Base-by-base conservation (phyloP, 305 asterid species). In the Fraxinus latifolia region DNA sequence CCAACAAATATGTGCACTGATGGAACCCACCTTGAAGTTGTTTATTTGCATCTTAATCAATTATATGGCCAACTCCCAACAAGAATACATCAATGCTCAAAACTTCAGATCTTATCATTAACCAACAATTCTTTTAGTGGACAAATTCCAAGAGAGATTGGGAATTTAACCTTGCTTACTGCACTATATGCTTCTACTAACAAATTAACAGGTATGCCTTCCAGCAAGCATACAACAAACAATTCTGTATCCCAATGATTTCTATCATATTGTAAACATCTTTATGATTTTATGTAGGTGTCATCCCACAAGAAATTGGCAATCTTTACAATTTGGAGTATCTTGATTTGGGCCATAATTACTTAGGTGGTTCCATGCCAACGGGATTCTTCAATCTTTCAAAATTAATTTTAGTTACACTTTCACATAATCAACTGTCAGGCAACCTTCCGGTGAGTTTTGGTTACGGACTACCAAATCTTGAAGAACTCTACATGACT, bases 161-260 rank as follows among this genome's bases (percentile, higher is more conserved):
- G 84, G 21, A 84, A 84, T 62, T 77, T 84, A 62, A 84, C 87
- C n/a, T 29, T 11, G 74, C 77, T 84, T 29, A 76, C 29, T 71
- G 25, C 0, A 1, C 42, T 81, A 9, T 23, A 60, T 23, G 19
- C 72, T 34, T 74, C 23, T 32, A 1, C 12, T 0, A 77, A 77
- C 78, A 34, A 27, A 27, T 71, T 77, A 29, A 72, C n/a, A 58
- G 79, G 82, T 80, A 76, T 67, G 34, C 75, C 34, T 21, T 33
- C 60, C 60, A 14, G 19, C 12, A 50, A 50, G 7, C 21, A 15
- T 47, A 47, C 0, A 15, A 25, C 78, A 1, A 36, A 37, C 15
- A 33, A 15, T 21, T 34, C 25, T 33, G 12, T 58, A 78, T 58
- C 29, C 25, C 14, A 4, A 44, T 3, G 7, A 17, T 77, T 17